Evolutionary conservation across 2,329 filamentous ascomycete species (phyloP).

Genomic region (Sporothrix sp.): DNA sequence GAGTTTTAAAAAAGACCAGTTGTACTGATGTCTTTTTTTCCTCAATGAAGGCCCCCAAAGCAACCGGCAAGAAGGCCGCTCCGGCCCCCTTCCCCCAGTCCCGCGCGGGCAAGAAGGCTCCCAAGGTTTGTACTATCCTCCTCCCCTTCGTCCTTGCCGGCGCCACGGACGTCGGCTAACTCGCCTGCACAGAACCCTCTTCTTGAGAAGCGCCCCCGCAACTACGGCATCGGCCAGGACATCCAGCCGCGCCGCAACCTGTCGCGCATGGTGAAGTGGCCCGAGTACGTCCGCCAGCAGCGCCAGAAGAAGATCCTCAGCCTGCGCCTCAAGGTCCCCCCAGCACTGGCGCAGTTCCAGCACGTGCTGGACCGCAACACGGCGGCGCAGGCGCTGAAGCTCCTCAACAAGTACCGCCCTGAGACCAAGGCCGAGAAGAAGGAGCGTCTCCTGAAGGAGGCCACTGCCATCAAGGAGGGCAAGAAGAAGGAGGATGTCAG

Average conservation of each 20-base stretch:
- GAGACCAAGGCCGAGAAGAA: constrained; percentile 99
- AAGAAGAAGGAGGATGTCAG: constrained; percentile 99
- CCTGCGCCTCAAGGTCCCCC: constrained; percentile 96
- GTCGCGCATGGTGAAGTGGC: constrained; percentile 98
- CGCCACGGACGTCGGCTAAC: constrained; percentile 17
- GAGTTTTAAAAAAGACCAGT: constrained; percentile 74
- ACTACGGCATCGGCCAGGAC: constrained; percentile 98
- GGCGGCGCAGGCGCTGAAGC: constrained; percentile 94
- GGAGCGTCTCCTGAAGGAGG: constrained; percentile 97
- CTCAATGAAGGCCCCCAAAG: constrained; percentile 99
- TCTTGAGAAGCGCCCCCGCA: constrained; percentile 93
- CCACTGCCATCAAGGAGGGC: constrained; percentile 92
- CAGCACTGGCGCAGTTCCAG: constrained; percentile 95
- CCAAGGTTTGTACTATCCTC: constrained; percentile 64
- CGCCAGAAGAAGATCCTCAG: constrained; percentile 91
- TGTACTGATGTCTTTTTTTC: constrained; percentile 96
- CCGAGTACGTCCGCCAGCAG: constrained; percentile 97
- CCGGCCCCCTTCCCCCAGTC: constrained; percentile 91
- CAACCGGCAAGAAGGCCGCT: constrained; percentile 88
- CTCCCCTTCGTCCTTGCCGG: too few species aligned
- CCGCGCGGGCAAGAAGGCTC: constrained; percentile 91
- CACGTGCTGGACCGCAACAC: constrained; percentile 95
- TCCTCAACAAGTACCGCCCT: constrained; percentile 99
- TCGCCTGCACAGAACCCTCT: constrained; percentile 71
- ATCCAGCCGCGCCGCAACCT: constrained; percentile 95